Evolutionary conservation across 2,329 filamentous ascomycete species (phyloP).

Genomic region (Rugonectria rugulosa): DNA sequence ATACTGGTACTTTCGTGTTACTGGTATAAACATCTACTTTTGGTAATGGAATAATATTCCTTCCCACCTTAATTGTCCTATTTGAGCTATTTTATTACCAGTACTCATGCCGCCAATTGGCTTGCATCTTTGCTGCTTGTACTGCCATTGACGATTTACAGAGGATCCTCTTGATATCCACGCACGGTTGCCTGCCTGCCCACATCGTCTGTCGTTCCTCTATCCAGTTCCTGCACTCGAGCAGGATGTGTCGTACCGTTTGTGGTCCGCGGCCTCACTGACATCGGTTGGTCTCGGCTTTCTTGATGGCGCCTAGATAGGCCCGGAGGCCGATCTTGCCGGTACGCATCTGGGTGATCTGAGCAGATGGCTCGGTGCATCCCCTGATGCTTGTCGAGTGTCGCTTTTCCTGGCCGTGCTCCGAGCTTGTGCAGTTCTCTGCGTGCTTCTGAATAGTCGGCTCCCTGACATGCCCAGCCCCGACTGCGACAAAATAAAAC

Average conservation of each 20-base stretch:
- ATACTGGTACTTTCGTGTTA: no score
- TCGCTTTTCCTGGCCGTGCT: background rate
- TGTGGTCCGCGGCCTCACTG: background rate
- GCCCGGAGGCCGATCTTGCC: constrained; percentile 8
- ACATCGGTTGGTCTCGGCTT: background rate
- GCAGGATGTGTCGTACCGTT: background rate
- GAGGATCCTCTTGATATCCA: background rate
- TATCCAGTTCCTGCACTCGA: constrained; percentile 8
- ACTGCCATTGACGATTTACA: background rate
- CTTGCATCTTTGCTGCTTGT: no score
- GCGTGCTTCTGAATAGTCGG: no score
- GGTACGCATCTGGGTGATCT: constrained; percentile 1
- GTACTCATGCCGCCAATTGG: no score
- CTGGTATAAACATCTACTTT: no score
- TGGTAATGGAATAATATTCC: no score
- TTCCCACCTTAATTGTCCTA: no score
- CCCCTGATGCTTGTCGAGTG: background rate
- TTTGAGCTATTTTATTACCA: no score
- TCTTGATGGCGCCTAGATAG: constrained; percentile 3
- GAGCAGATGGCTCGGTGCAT: background rate
- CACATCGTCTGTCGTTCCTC: constrained; percentile 1
- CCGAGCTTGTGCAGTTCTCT: background rate
- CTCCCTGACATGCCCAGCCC: no score
- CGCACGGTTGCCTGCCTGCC: background rate
- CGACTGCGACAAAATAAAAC: no score